These are phyloP conservation scores for Parathielavia appendiculata DNA, from an alignment of 495 filamentous ascomycete genomes.

Conservation along the genomic window DNA sequence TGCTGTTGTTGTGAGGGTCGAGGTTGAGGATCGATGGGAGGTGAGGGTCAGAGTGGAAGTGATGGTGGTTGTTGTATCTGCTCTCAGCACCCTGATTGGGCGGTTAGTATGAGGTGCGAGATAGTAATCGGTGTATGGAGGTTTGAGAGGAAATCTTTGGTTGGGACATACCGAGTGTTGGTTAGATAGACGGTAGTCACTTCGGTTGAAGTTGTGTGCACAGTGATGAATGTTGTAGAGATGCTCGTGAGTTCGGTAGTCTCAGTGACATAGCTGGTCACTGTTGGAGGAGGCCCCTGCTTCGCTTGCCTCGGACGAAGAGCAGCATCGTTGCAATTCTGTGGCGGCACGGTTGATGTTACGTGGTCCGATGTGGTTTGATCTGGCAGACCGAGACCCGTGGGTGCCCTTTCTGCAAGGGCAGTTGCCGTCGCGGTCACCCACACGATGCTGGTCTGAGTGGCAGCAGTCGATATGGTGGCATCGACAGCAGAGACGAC, in stretches of 20 bases:
- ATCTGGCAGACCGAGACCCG: background rate
- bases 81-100: constrained; percentile 23
- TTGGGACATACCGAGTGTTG: constrained; percentile 19
- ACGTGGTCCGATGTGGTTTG: background rate
- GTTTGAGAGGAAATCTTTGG: too few relatives aligned
- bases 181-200: constrained; percentile 25
- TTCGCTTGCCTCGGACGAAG: constrained; percentile 10
- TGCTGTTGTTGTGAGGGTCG: constrained; percentile 26
- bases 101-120: background rate
- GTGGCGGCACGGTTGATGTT: background rate
- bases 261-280: constrained; percentile 21
- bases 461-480: constrained; percentile 26
- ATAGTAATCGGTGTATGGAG: background rate
- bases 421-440: constrained; percentile 20
- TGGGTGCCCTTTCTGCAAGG: constrained; percentile 7
- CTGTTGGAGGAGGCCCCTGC: constrained; percentile 6
- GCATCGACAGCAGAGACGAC: constrained; percentile 23
- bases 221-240: constrained; percentile 20
- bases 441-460: constrained; percentile 28
- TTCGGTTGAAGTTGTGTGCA: constrained; percentile 20
- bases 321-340: background rate
- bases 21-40: constrained; percentile 15
- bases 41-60: constrained; percentile 33
- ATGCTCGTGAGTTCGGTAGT: constrained; percentile 19
- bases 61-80: constrained; percentile 23